These are phyloP conservation scores for Orobanche coerulescens DNA, from an alignment of 257 asterid species.

Conservation along the genomic window DNA sequence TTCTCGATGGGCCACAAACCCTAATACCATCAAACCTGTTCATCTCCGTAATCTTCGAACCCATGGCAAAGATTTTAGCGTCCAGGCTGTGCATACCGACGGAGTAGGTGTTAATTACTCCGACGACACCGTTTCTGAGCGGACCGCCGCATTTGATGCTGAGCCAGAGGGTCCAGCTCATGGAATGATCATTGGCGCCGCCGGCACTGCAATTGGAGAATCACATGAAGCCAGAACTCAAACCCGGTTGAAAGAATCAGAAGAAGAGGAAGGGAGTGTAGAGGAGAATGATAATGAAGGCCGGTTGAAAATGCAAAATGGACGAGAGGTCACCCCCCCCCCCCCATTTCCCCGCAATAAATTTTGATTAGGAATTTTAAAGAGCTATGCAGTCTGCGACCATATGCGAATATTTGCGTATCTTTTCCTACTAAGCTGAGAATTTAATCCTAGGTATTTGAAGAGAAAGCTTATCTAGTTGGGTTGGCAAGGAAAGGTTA, in stretches of 20 bases:
- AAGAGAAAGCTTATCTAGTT: slow-evolving; percentile 85
- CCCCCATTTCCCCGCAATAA: background rate
- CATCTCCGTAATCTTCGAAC: slow-evolving; percentile 21
- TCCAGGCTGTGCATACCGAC: slow-evolving; percentile 41
- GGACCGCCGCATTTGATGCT: slow-evolving; percentile 30
- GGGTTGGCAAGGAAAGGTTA: slow-evolving; percentile 79
- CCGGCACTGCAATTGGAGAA: slow-evolving; percentile 31
- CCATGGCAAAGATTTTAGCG: slow-evolving; percentile 2
- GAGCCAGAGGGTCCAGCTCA: slow-evolving; percentile 20
- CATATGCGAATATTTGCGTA: background rate
- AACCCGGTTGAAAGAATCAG: slow-evolving; percentile 23
- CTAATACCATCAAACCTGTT: slow-evolving; percentile 23
- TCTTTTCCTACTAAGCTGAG: slow-evolving; percentile 15
- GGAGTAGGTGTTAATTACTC: slow-evolving; percentile 48
- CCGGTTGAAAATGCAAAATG: slow-evolving; percentile 63
- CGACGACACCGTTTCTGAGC: slow-evolving; percentile 50
- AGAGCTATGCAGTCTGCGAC: background rate
- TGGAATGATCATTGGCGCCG: slow-evolving; percentile 25
- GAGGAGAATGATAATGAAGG: slow-evolving; percentile 30
- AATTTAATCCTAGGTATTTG: slow-evolving; percentile 51
- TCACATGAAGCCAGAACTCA: slow-evolving; percentile 12
- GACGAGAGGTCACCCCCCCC: slow-evolving; percentile 93
- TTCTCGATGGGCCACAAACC: slow-evolving; percentile 40
- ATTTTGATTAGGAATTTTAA: slow-evolving; percentile 1
- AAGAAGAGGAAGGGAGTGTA: slow-evolving; percentile 21